Conservation (phyloP, 2,329 filamentous ascomycete species). For the Incumbomyces lentus region DNA sequence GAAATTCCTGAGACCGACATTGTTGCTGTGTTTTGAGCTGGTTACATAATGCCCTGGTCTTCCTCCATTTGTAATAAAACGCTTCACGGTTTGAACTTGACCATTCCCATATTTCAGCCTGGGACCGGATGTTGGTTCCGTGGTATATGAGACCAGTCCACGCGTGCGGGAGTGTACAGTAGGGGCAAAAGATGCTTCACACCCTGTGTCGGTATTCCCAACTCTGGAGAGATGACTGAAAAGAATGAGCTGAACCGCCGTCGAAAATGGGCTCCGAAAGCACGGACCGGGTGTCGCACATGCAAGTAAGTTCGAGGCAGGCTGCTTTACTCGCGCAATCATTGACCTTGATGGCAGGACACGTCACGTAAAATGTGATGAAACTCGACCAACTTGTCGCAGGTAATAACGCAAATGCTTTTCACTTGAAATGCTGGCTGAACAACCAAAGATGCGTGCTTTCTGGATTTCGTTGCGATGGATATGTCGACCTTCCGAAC, state of each 20-base stretch:
- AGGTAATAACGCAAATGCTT: neutral
- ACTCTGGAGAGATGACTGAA: neutral
- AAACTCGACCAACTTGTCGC: slow-evolving; percentile 1
- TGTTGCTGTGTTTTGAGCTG: neutral
- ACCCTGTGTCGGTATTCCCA: neutral
- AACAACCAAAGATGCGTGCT: neutral
- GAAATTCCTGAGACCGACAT: neutral
- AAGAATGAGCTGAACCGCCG: slow-evolving; percentile 5
- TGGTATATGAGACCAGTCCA: too few species aligned
- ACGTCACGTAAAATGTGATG: slow-evolving; percentile 7
- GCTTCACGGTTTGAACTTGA: too few species aligned
- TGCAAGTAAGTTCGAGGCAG: slow-evolving; percentile 1
- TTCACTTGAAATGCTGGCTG: neutral
- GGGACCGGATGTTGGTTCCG: too few species aligned
- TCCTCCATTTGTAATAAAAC: neutral
- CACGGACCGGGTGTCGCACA: slow-evolving; percentile 5
- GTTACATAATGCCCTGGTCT: neutral
- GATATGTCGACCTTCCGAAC: neutral
- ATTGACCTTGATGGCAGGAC: neutral
- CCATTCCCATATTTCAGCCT: too few species aligned
- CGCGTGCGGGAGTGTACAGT: neutral
- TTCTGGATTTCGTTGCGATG: slow-evolving; percentile 6
- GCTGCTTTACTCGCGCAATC: neutral
- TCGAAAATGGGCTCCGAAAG: slow-evolving; percentile 6
- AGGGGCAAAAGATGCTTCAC: slow-evolving; percentile 2